Base-by-base conservation (phyloP, 2,329 filamentous ascomycete genomes). In the Aureobasidium melanogenum region DNA sequence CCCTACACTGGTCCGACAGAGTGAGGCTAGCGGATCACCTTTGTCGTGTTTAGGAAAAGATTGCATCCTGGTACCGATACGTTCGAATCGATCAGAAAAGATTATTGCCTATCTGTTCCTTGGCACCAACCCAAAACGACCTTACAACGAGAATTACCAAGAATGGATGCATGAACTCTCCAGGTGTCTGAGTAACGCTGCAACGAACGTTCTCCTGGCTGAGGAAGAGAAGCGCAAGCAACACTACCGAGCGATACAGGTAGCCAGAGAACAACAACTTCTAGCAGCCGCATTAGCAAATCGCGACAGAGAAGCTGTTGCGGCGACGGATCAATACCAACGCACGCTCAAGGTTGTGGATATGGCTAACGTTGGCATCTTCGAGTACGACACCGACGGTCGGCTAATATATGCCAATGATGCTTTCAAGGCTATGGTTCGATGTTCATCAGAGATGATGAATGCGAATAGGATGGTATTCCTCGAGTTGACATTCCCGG, bases 341-440 rank as follows among this genome's bases (percentile, higher is more conserved):
- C 44, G 61, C n/a, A 46, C 61, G 7, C 55, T 61, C n/a, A 56
- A 64, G 47, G 52, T 60, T 10, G 51, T 64, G 30, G 63, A 64
- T 17, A 59, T 59, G 48, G 57, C 62, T 17, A 36, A 47, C 38
- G 63, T 64, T 32, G 63, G 63, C 14, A 50, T 64, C 32, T 63
- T 63, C 36, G 61, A 64, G 34, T 64, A 61, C 39, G 54, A 63
- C 38, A 43, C 59, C 1, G 51, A 61, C 3, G 60, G 61, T 15
- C 59, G 46, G 9, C 39, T 64, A 5, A 43, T 64, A 1, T 55
- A 58, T 22, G 61, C 56, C 19, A 62, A 64, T 14, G 57, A 63
- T n/a, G 63, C 63, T 12, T 64, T 47, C 39, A 47, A 46, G 26
- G 48, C 12, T 2, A 60, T 64, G 47, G 17, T 39, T 5, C 22